Base-by-base conservation (phyloP, 2,329 filamentous ascomycete genomes). In the Orbilia ellipsospora region DNA sequence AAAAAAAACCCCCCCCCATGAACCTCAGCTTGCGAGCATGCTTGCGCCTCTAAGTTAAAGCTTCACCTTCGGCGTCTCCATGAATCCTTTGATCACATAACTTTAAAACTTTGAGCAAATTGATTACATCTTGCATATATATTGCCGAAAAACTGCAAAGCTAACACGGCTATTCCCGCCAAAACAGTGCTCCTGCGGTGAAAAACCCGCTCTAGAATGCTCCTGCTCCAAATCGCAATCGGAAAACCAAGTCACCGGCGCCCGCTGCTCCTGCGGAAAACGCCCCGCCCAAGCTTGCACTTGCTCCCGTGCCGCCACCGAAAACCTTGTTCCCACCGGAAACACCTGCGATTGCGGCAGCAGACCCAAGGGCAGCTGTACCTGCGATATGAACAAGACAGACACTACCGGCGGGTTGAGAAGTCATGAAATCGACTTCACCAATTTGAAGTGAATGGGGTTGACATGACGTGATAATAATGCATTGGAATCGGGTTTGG, bases 211-310 rank as follows among this genome's bases (percentile, higher is more conserved):
- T 6, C 54, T 75, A 3, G 64, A 52, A 15, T 75, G 72, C 48
- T 50, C 8, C 59, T 75, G 72, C 64, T 51, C 56, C 15, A 60
- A 61, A 15, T 62, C 72, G 12, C 26, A 48, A 20, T 50, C 64
- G 44, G 72, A 75, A 56, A 75, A 75, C 64, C 64, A 75, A 61
- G 72, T 69, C 59, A 51, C 72, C 52, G 72, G 72, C 36, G 72
- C 72, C 54, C 64, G 72, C 20, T 75, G 72, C 48, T 69, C 64
- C 1, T 75, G 72, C 60, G 72, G 72, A 6, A 75, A 75, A 69
- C 72, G 72, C 48, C 72, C 72, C 52, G 72, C 72, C 2, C 72
- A 75, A 44, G 72, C 72, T 7, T 75, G 72, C 52, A 75, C 72
- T 31, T 75, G 72, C 54, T 68, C 62, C 40, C 72, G 72, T 44